These are phyloP conservation scores for Plectranthus barbatus DNA, from an alignment of 257 asterid species.

Conservation along the genomic window DNA sequence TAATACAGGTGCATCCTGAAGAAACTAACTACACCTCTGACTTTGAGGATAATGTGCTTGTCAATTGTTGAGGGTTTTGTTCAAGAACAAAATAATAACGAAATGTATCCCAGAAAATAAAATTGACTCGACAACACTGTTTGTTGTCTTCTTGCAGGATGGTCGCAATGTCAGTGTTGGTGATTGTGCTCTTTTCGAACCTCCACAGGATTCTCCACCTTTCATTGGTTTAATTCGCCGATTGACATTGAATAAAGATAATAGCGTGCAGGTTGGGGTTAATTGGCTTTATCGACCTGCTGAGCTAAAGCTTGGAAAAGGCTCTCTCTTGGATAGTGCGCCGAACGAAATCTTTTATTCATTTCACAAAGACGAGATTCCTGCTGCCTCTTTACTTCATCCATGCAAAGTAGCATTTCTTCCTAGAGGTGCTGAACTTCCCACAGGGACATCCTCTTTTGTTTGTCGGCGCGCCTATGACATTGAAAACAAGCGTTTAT, in stretches of 20 bases:
- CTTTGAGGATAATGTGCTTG: background rate
- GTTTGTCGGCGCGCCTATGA: slow-evolving; percentile 86
- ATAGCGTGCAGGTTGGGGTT: slow-evolving; percentile 47
- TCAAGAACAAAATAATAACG: background rate
- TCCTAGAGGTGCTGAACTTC: slow-evolving; percentile 80
- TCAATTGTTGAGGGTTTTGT: background rate
- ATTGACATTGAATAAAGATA: slow-evolving; percentile 32
- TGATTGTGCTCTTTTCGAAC: slow-evolving; percentile 79
- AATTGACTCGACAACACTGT: background rate
- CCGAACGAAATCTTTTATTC: slow-evolving; percentile 88
- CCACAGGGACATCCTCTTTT: slow-evolving; percentile 65
- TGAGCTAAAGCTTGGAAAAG: slow-evolving; percentile 52
- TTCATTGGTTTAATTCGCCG: slow-evolving; percentile 65
- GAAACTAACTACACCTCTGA: background rate
- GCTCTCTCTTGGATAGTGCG: slow-evolving; percentile 51
- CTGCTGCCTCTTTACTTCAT: slow-evolving; percentile 85
- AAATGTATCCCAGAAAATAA: background rate
- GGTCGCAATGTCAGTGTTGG: slow-evolving; percentile 66
- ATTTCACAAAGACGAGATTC: slow-evolving; percentile 70
- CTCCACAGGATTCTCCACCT: slow-evolving; percentile 75
- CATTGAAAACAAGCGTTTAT: slow-evolving; percentile 41
- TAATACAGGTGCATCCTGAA: background rate
- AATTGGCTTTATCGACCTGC: slow-evolving; percentile 86
- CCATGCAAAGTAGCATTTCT: slow-evolving; percentile 98
- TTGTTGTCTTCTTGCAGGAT: slow-evolving; percentile 44